Evolutionary conservation across 768 basidiomycete genomes (phyloP).

Genomic region (Pisolithus sp.): DNA sequence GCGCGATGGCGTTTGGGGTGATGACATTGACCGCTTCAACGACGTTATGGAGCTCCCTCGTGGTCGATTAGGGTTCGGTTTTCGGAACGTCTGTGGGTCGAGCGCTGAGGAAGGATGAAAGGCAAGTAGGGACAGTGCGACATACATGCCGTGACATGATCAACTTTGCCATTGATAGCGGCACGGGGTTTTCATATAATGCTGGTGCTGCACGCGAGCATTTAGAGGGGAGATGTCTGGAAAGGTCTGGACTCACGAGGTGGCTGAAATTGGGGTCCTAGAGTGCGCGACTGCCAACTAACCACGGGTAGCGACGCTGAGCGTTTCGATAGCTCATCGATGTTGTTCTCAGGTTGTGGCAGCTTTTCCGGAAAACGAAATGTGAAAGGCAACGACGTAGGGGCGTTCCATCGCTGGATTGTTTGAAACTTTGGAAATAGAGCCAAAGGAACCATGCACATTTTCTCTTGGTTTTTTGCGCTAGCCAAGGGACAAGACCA

Average conservation of each 20-base stretch:
- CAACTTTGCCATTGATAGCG: slow-evolving; percentile 46
- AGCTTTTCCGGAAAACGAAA: slow-evolving; percentile 17
- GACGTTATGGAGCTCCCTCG: slow-evolving; percentile 20
- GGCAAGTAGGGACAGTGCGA: slow-evolving; percentile 2
- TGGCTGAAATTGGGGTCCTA: slow-evolving; percentile 23
- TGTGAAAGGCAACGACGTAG: slow-evolving; percentile 23
- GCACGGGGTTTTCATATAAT: slow-evolving; percentile 36
- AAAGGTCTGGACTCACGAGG: slow-evolving; percentile 21
- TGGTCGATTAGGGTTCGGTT: slow-evolving; percentile 22
- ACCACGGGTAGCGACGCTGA: slow-evolving; percentile 10
- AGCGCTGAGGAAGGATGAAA: background rate
- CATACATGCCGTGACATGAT: slow-evolving; percentile 49
- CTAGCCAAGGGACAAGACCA: slow-evolving; percentile 18
- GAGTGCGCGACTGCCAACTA: slow-evolving; percentile 17
- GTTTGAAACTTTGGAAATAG: slow-evolving; percentile 10
- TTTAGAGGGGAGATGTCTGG: background rate
- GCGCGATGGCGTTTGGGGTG: slow-evolving; percentile 30
- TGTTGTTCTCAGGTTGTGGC: slow-evolving; percentile 4
- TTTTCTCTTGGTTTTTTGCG: slow-evolving; percentile 14
- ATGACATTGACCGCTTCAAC: slow-evolving; percentile 14
- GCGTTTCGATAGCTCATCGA: slow-evolving; percentile 9
- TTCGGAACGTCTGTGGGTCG: slow-evolving; percentile 26
- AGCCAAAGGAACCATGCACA: background rate
- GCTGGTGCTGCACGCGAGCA: slow-evolving; percentile 30
- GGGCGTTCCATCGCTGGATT: slow-evolving; percentile 20